Conservation (phyloP, 305 asterid species). For the Ruellia speciosa region DNA sequence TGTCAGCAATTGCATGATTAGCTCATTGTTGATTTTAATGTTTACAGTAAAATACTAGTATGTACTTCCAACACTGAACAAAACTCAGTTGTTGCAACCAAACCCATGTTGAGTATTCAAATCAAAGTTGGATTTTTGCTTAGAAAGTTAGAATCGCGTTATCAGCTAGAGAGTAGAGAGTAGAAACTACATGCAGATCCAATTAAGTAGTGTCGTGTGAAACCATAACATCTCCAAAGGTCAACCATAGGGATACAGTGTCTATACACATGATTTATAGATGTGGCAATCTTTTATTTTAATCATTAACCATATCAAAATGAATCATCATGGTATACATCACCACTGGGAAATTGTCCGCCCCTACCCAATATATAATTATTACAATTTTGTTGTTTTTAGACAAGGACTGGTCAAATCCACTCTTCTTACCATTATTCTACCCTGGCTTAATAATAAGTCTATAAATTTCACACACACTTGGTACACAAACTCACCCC, state of each 20-base stretch:
- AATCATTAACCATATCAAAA: slow-evolving; percentile 8
- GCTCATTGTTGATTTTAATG: too few species aligned
- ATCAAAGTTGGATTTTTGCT: too few species aligned
- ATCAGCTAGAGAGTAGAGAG: neutral
- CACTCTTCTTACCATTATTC: slow-evolving; percentile 17
- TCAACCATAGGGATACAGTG: slow-evolving; percentile 24
- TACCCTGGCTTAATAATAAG: slow-evolving; percentile 14
- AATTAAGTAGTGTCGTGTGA: slow-evolving; percentile 14
- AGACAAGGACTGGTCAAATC: slow-evolving; percentile 21
- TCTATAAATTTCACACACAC: neutral
- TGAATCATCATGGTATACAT: too few species aligned
- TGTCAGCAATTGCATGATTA: too few species aligned
- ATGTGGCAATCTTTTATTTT: neutral
- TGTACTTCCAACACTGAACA: too few species aligned
- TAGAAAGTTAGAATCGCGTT: too few species aligned
- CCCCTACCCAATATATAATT: neutral
- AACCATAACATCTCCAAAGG: slow-evolving; percentile 20
- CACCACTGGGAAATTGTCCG: neutral
- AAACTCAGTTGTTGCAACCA: too few species aligned
- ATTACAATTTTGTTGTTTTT: neutral
- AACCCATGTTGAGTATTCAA: too few species aligned
- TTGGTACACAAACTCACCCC: slow-evolving; percentile 17
- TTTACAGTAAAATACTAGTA: too few species aligned
- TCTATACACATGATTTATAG: slow-evolving; percentile 11
- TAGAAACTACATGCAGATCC: neutral